Evolutionary conservation across 352 stramenopile genomes (phyloP).

Genomic region (Phytophthora agathidicida): DNA sequence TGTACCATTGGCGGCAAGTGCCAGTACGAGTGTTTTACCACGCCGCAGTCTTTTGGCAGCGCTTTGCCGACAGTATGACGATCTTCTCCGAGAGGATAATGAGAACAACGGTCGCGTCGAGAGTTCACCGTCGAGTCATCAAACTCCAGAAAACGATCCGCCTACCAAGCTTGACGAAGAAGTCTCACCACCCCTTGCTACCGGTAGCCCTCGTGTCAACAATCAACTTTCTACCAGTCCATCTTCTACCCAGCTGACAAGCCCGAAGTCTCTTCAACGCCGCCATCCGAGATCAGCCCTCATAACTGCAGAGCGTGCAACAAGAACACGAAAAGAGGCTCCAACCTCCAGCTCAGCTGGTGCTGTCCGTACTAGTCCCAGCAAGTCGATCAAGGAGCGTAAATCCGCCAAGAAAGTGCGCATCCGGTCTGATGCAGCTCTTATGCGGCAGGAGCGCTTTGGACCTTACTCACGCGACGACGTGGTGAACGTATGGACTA

Average conservation of each 20-base stretch:
- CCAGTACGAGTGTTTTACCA: conserved; percentile 32
- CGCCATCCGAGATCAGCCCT: conserved; percentile 26
- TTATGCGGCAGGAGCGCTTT: conserved; percentile 72
- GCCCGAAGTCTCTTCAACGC: conserved; percentile 3
- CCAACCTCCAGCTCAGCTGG: conserved; percentile 29
- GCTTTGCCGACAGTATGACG: conserved; percentile 51
- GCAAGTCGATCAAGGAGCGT: conserved; percentile 17
- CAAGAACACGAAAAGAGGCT: conserved; percentile 17
- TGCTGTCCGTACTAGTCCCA: conserved; percentile 5
- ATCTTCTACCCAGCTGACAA: conserved; percentile 21
- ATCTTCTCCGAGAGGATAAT: conserved; percentile 39
- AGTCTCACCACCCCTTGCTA: not conserved
- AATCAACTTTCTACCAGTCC: not conserved
- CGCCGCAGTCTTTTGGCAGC: conserved; percentile 19
- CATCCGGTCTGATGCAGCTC: conserved; percentile 60
- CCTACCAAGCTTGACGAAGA: not conserved
- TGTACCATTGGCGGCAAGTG: conserved; percentile 40
- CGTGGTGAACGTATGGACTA: conserved; percentile 74
- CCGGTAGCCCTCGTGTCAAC: not conserved
- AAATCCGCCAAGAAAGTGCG: conserved; percentile 64
- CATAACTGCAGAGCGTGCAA: conserved; percentile 9
- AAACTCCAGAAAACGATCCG: not conserved
- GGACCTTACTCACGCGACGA: conserved; percentile 70
- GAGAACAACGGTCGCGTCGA: conserved; percentile 23
- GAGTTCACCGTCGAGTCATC: not conserved